Base-by-base conservation (phyloP, 805 yeast species). In the Komagataella kurtzmanii region DNA sequence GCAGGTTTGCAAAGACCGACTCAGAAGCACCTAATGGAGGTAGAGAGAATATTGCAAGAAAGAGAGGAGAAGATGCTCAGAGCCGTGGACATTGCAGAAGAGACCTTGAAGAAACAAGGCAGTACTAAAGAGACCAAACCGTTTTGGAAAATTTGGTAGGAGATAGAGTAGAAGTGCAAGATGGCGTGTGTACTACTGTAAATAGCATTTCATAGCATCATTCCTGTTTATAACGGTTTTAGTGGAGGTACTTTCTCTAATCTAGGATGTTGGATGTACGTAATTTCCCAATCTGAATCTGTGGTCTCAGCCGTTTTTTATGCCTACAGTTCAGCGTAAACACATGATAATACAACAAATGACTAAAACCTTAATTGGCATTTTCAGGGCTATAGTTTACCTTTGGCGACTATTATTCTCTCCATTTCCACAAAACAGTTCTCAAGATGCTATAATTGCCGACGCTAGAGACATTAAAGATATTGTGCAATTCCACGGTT, bases 11-110 rank as follows among this genome's bases (percentile, higher is more conserved):
- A 77, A 61, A 73, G 85, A 66, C 93, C 88, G 4, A 79, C 80
- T 51, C 77, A 81, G 57, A 77, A 80, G 56, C 96, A 87, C 59
- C 72, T 80, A 8, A 75, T 85, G 52, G 87, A 83, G 62, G 95
- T 93, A 0, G 86, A 85, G 63, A 71, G 85, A 54, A 70, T 81
- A 23, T 69, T 75, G 54, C 93, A 85, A 62, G 77, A 80, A 53
- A 75, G 79, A 50, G 95, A 87, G 60, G 93, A 78, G 54, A 70
- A 68, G 14, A 59, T 69, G 52, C 61, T 77, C 54, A 61, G 65
- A 47, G 79, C 78, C 0, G 65, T 75, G 18, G 77, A 74, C 51
- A 62, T 72, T 24, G 76, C 77, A 1, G 67, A 74, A 50, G 56
- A 51, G 59, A 64, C 44, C 12, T 56, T 17, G 57, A 60, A 40